Base-by-base conservation (phyloP, 2,329 filamentous ascomycete species). In the Nothophoma quercina region DNA sequence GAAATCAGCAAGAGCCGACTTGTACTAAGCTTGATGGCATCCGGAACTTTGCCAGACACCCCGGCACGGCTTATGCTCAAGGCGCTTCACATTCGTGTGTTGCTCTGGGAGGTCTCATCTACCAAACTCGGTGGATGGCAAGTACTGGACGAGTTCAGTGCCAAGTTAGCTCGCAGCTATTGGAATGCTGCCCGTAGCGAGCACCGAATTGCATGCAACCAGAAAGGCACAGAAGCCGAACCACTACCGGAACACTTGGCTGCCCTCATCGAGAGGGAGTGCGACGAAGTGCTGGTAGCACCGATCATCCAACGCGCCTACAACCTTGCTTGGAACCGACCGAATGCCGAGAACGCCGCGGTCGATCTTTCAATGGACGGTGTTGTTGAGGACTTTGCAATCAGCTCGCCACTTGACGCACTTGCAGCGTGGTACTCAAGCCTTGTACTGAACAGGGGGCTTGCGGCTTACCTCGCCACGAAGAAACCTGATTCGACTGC, bases 371-470 rank as follows among this genome's bases (percentile, higher is more conserved):
- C 89, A 39, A 89, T 96, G 81, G 89, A 96, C 68, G 82, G 85
- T 5, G 91, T 96, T 1, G 89, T 95, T 3, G 89, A 95, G 53
- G 93, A 97, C 66, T 85, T 86, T 44, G 88, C 91, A 2, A 90
- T 97, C 55, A 86, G 89, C 44, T 95, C 91, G 15, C 91, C 93
- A 0, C 84, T 97, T 60, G 93, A 97, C 73, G 92, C 91, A 10
- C 85, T 97, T 43, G 91, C 93, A 6, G 91, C 93, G 2, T 97
- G 93, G 93, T 95, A 88, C 79, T 96, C 93, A 0, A 91, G 86
- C 58, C 81, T 88, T 48, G 80, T 85, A 10, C 77, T 96, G 29
- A 89, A 92, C 64, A 82, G 83, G 51, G 86, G 85, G 2, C 81
- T 97, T 22, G 79, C 86, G 10, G 79, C 80, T 13, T 87, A 84